Percentiles rank a stretch among this genome's conserved stretches.
These are phyloP conservation scores for Catharanthus roseus DNA, from an alignment of 257 asterid genomes.

Conservation along the genomic window DNA sequence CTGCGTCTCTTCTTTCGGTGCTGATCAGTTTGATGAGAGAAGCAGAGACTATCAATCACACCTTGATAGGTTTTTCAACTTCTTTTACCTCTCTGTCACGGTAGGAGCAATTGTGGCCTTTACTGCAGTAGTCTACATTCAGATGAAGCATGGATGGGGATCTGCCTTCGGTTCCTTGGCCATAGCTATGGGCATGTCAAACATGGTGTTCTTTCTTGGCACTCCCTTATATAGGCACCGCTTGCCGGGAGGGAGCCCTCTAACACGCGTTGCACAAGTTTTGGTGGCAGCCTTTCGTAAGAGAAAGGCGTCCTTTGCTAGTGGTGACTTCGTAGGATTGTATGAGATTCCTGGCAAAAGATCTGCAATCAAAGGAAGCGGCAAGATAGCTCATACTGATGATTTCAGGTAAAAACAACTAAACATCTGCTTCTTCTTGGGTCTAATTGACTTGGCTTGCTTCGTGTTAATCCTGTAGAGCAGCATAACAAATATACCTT, in stretches of 20 bases:
- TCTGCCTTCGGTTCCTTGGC: slow-evolving; percentile 89
- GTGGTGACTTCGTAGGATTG: slow-evolving; percentile 75
- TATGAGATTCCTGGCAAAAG: slow-evolving; percentile 82
- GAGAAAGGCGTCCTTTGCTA: slow-evolving; percentile 58
- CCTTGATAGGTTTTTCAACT: slow-evolving; percentile 84
- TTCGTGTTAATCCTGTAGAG: background rate
- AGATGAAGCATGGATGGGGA: slow-evolving; percentile 90
- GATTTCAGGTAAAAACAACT: slow-evolving; percentile 60
- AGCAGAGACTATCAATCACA: slow-evolving; percentile 62
- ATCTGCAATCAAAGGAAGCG: slow-evolving; percentile 86
- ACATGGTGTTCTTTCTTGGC: slow-evolving; percentile 79
- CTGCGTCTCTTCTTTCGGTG: slow-evolving; percentile 99
- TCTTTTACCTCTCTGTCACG: slow-evolving; percentile 91
- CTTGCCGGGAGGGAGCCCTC: slow-evolving; percentile 92
- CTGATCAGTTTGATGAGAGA: slow-evolving; percentile 90
- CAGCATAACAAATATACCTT: background rate
- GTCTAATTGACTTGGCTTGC: background rate
- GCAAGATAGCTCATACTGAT: slow-evolving; percentile 79
- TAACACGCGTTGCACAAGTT: slow-evolving; percentile 91
- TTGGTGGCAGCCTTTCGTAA: slow-evolving; percentile 76
- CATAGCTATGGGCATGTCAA: slow-evolving; percentile 87
- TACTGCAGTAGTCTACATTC: slow-evolving; percentile 87
- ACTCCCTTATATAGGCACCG: slow-evolving; percentile 91
- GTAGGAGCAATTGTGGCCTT: slow-evolving; percentile 90
- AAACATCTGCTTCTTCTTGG: background rate